Base-by-base conservation (phyloP, 257 asterid species). In the Lantana camara region DNA sequence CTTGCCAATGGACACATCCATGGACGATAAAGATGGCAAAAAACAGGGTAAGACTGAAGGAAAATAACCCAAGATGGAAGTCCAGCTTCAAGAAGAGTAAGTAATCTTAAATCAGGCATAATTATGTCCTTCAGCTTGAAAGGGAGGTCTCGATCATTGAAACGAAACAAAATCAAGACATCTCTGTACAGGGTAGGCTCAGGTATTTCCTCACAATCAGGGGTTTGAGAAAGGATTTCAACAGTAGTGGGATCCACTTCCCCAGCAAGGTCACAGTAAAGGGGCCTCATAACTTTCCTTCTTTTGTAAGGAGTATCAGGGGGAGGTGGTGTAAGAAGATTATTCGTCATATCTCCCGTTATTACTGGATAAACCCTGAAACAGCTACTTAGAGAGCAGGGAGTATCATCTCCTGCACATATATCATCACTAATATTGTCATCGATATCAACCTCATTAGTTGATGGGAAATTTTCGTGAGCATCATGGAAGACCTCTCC, bases 1-100 rank as follows among this genome's bases (percentile, higher is more conserved):
- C 97, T 82, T 38, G 96, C 96, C 64, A 94, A 74, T 71, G 97
- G 97, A 60, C 96, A 94, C 99, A 94, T 94, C 99, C 97, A 94
- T 6, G 99, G 99, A 45, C 97, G 97, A 65, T 94, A 90, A 64
- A 94, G 65, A 80, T 85, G 90, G 82, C 88, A 83, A 78, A 94
- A 86, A 27, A 80, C 90, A 3, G 99, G 99, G 77, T 94, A 94
- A 27, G 99, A 90, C 63, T 94, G 99, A 68, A 94, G 93, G 80
- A 94, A 90, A 62, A 90, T 77, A 64, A 88, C 97, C 99, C 99
- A 94, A 50, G 97, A 84, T 30, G 99, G 99, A 76, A 94, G 96
- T 17, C 99, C 99, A 27, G 96, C 83, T 77, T 94, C 99, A 55
- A 90, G 83, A 45, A 90, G 80, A 62, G 95, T 90, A 60, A 90